Base-by-base conservation (phyloP, 2,329 filamentous ascomycete species). In the Coleophoma cylindrospora region DNA sequence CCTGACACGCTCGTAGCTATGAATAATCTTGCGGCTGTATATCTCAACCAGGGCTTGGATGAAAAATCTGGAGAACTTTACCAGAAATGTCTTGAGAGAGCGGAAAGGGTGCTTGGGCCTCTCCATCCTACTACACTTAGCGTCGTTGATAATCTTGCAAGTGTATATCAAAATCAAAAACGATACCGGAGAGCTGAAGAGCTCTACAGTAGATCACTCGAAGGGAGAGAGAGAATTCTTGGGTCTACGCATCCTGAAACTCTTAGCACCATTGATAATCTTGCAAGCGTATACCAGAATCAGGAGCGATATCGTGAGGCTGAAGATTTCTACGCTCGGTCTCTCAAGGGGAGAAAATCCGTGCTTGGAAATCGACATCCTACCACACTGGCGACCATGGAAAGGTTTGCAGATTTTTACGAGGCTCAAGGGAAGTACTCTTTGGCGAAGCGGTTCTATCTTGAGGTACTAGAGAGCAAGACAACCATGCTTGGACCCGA, bases 1-100 rank as follows among this genome's bases (percentile, higher is more conserved):
- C 41, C 48, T 46, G 43, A 46, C 21, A 50, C 48, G 15, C 34
- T 50, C 13, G 2, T 10, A 40, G 48, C 48, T 10, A 45, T 50
- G 40, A 37, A 41, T 17, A 40, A 45, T 17, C 41, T 50, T 17
- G 48, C 48, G 13, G 15, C 13, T 38, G 36, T 38, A 14, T 14
- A 14, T 14, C 36, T 14, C 13, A 14, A 38, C 13, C 36, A 14
- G 36, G 13, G 15, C 36, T 17, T 14, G 6, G 13, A 38, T 17
- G 10, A 38, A 6, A 17, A 38, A 38, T 14, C 36, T 6, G 13
- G 15, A 38, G 13, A 38, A 4, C 15, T 38, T 6, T 43, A 27
- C 13, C 6, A 4, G 40, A 5, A 19, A 13, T 13, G 12, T 13
- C 15, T 43, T 43, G 14, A 43, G 21, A 19, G 40, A 43, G 12